Base-by-base conservation (phyloP, 192 early-diverging fungal species). In the Coemansia sp. region DNA sequence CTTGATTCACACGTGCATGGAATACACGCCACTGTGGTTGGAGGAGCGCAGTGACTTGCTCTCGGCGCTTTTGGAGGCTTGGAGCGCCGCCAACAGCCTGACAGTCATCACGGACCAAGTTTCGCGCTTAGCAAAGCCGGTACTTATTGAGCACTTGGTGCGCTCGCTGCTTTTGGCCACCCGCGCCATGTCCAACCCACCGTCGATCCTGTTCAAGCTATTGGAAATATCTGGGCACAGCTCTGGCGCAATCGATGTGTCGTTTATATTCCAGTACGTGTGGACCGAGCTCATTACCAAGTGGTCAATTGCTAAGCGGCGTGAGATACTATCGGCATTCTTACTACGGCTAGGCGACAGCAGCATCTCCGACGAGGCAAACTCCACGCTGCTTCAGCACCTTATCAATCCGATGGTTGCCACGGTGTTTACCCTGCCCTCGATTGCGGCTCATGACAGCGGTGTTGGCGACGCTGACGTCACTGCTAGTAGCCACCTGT, bases 371-470 rank as follows among this genome's bases (percentile, higher is more conserved):
- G 82, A 88, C 22, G 83, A 84, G 24, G 65, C 89, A 19, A 95
- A 94, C 69, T 92, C 92, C 63, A 86, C 85, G 58, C 70, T 90
- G 0, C 84, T 97, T 22, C 83, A 91, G 36, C 88, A 91, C 61
- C 85, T 99, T 51, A 86, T 98, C 42, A 96, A 92, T 62, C 96
- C 97, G 5, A 88, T 94, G 85, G 82, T 82, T 2, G 79, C 79
- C 0, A 73, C 79, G 1, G 71, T 74, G 19, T 82, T 82, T 56
- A 82, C 95, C 13, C 76, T 94, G 41, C 88, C 90, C 4, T 72
- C 88, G 0, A 86, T 95, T 56, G 65, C 74, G 67, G 15, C 80
- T 78, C 39, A 86, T 89, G 68, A 88, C 88, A 61, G 81, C 77
- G 29, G 84, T 83, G 58, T 86, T 92, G 17, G 88, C 89, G 32